Conservation (phyloP, 176 grass and related monocot genomes). For the Guadua angustifolia region DNA sequence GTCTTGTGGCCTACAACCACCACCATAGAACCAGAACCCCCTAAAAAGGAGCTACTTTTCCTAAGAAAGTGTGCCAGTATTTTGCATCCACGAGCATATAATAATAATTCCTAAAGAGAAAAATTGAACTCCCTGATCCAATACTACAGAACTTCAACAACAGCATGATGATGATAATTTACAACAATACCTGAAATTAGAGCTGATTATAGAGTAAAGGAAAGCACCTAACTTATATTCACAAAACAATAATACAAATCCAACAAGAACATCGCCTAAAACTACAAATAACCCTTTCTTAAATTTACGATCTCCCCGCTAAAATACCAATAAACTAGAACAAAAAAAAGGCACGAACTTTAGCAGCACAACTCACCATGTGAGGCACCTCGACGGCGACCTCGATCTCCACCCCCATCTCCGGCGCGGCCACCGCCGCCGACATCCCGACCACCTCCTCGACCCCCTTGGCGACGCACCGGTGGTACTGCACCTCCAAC, state of each 20-base stretch:
- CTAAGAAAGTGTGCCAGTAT: constrained; percentile 38
- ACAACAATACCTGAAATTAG: neutral
- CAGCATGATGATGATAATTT: neutral
- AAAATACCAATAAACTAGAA: neutral
- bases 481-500: constrained; percentile 54
- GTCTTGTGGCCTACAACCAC: constrained; percentile 52
- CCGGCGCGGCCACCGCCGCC: constrained; percentile 33
- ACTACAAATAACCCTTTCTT: neutral
- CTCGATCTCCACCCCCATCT: constrained; percentile 43
- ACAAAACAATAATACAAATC: neutral
- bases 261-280: neutral
- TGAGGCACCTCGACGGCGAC: constrained; percentile 49
- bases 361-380: constrained; percentile 57
- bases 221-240: neutral
- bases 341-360: neutral
- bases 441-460: constrained; percentile 55
- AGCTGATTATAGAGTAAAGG: neutral
- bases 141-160: constrained; percentile 13
- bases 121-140: constrained; percentile 10
- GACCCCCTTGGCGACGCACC: constrained; percentile 49
- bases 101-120: constrained; percentile 1
- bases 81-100: constrained; percentile 45
- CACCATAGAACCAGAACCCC: constrained; percentile 32
- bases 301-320: neutral
- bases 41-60: constrained; percentile 50